Percentiles rank a stretch among this genome's conserved stretches.
phyloP scores from a whole-genome alignment of 73 alveolate species.

The Tetrahymena thermophila region DNA sequence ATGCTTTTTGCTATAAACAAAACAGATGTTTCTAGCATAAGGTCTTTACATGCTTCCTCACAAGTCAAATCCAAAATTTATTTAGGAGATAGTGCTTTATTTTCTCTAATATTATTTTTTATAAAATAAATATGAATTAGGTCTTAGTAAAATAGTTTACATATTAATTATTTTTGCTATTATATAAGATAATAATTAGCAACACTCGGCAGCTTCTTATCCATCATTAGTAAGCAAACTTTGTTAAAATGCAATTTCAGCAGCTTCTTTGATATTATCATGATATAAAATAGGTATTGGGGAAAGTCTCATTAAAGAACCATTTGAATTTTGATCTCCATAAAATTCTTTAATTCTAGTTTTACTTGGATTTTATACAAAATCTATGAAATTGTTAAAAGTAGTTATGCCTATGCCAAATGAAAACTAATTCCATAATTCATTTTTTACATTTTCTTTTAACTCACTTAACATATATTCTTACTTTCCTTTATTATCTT shows the following conservation, averaged over 20 bases:
- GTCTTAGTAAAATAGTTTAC: neutral
- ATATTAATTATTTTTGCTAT: neutral
- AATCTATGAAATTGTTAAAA: neutral
- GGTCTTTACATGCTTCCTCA: neutral
- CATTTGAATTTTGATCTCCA: neutral
- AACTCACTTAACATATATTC: neutral
- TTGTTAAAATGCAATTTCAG: neutral
- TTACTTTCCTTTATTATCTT: neutral
- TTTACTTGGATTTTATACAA: neutral
- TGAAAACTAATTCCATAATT: neutral
- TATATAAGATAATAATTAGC: neutral
- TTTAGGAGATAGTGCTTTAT: neutral
- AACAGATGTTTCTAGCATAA: neutral
- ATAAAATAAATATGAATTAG: neutral
- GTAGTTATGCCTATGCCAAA: neutral
- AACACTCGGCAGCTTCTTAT: neutral
- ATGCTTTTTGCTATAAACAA: neutral
- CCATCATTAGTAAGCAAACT: neutral
- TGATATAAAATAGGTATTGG: neutral
- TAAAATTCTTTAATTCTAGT: neutral
- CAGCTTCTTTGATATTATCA: neutral
- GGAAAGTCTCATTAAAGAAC: neutral
- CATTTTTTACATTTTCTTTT: neutral
- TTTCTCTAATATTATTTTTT: neutral
- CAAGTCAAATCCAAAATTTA: neutral